Evolutionary conservation across 1,284 basidiomycete species (phyloP), one percentile per base, ranked within the genome.

Genomic region (Pascua sp.): DNA sequence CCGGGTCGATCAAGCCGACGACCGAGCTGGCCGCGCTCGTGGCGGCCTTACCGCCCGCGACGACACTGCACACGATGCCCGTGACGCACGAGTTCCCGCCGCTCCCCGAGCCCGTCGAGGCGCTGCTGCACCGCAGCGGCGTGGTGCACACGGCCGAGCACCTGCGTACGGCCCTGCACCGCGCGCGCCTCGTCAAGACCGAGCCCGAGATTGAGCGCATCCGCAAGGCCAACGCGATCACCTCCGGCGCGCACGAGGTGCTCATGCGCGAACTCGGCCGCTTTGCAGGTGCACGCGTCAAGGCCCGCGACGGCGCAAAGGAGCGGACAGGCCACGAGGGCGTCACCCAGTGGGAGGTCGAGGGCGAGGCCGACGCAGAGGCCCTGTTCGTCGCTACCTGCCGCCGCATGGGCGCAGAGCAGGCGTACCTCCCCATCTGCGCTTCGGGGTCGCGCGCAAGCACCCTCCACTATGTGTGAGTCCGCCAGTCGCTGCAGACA

Each of bases 381-480:
- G 92, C 91, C 0, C 81, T 93, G 5, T 96, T 95, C 63, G 88
- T 91, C 4, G 90, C 91, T 2, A 86, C 86, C 4, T 94, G 91
- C 75, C 80, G 89, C 49, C 81, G 90, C 60, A 85, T 90, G 51
- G 91, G 90, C 16, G 81, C 90, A 5, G 81, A 85, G n/a, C 89
- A 90, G 77, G 90, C 91, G 0, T 95, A 96, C 74, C 81, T 90
- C 11, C 91, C 92, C 1, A 94, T 95, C 57, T 88, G 91, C 9
- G 92, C 91, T 0, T 86, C 87, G 1, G 88, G 90, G 0, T 85
- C 84, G 3, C 83, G 89, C 32, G 91, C 91, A 1, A 86, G 90
- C 7, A 94, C 90, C 0, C 78, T 96, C 5, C 91, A 95, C 69
- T 95, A 95, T 73, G 91, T 90, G 84, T 69, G 84, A 86, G 65